Conservation (phyloP, 2,329 filamentous ascomycete genomes). For the Ambrosiella cleistominuta region DNA sequence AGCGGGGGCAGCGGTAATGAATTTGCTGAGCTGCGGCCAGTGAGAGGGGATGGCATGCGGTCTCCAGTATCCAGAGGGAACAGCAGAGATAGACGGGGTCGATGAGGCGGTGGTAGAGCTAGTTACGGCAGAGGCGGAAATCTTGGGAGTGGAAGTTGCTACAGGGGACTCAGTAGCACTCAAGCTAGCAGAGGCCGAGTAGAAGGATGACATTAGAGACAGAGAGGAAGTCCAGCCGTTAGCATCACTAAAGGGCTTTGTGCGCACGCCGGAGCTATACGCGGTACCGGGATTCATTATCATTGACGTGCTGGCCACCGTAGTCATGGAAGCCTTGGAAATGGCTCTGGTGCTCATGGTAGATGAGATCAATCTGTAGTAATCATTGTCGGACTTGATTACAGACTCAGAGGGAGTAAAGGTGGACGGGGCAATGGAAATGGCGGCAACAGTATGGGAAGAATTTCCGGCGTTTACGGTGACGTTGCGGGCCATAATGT, state of each 20-base stretch:
- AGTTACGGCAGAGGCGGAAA: not conserved
- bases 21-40: not conserved
- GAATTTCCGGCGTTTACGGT: too few species aligned
- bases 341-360: not conserved
- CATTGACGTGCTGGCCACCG: not conserved
- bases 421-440: not conserved
- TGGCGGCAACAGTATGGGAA: not conserved
- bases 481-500: too few species aligned
- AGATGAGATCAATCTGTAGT: not conserved
- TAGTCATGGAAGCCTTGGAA: not conserved
- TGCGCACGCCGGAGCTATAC: not conserved
- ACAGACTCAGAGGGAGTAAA: not conserved
- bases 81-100: not conserved
- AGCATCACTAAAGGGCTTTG: not conserved
- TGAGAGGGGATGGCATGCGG: not conserved
- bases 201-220: not conserved
- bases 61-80: not conserved
- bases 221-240: not conserved
- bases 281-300: slow-evolving; percentile 1
- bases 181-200: not conserved
- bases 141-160: not conserved
- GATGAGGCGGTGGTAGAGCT: not conserved
- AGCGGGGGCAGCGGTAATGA: not conserved
- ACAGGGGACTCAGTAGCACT: not conserved
- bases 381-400: not conserved